Conservation (phyloP, 495 filamentous ascomycete genomes). For the Aspergillus sclerotioniger region DNA sequence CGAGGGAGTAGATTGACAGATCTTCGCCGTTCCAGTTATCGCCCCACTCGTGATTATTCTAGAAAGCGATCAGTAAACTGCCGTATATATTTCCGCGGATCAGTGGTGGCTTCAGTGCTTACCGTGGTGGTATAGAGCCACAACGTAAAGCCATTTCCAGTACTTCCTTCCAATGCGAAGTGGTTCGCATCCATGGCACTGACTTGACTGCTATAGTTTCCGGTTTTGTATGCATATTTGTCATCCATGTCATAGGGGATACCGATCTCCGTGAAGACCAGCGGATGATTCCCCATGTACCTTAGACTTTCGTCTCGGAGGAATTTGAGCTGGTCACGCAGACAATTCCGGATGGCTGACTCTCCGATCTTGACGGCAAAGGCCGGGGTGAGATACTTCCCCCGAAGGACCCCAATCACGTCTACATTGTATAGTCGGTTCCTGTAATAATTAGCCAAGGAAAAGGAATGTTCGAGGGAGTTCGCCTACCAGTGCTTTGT, state of each 20-base stretch:
- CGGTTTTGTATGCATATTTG: constrained; percentile 91
- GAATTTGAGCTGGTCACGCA: constrained; percentile 84
- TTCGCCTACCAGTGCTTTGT: constrained; percentile 83
- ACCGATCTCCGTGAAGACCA: constrained; percentile 91
- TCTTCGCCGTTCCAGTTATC: constrained; percentile 99
- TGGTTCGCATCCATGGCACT: constrained; percentile 97
- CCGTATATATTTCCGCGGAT: neutral
- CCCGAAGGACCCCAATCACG: constrained; percentile 86
- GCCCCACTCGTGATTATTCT: constrained; percentile 87
- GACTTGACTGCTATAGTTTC: constrained; percentile 89
- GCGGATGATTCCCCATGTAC: constrained; percentile 86
- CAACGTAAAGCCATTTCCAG: constrained; percentile 77
- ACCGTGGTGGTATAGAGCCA: constrained; percentile 83
- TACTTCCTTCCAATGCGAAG: constrained; percentile 81
- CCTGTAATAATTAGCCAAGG: constrained; percentile 35
- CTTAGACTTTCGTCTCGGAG: constrained; percentile 86
- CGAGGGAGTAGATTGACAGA: constrained; percentile 80
- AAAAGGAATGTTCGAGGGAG: neutral
- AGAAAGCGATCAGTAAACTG: neutral
- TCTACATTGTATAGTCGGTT: constrained; percentile 96
- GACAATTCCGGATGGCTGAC: constrained; percentile 91
- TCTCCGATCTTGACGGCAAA: constrained; percentile 93
- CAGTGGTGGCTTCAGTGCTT: constrained; percentile 21
- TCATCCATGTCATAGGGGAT: constrained; percentile 99
- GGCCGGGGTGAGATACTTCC: constrained; percentile 79